These are phyloP conservation scores for Pneumocystis wakefieldiae DNA, from an alignment of 1,139 yeast species.

Conservation along the genomic window DNA sequence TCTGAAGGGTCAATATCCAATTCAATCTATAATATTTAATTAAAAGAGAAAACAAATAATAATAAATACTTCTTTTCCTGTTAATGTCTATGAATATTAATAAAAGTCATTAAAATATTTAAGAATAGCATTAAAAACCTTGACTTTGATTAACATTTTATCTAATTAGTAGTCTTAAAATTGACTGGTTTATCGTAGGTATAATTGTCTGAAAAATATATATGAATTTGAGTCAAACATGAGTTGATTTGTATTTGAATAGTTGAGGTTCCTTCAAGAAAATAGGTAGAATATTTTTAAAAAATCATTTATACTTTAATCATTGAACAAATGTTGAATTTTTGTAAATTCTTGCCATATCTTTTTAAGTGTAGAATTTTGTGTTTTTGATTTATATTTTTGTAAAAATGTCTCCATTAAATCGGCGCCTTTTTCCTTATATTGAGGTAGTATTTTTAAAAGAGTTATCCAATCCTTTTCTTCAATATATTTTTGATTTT, in stretches of 20 bases:
- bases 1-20: constrained; percentile 67
- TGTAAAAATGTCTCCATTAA: background rate
- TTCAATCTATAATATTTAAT: constrained; percentile 35
- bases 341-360: background rate
- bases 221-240: too few relatives aligned
- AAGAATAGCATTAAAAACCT: constrained; percentile 23
- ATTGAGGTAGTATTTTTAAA: background rate
- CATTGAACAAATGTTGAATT: background rate
- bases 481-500: background rate
- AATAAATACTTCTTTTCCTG: constrained; percentile 52
- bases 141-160: constrained; percentile 50
- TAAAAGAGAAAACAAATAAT: background rate
- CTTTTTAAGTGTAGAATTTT: background rate
- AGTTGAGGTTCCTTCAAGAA: too few relatives aligned
- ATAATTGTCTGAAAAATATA: too few relatives aligned
- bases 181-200: too few relatives aligned
- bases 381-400: background rate
- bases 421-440: background rate
- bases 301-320: background rate
- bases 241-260: too few relatives aligned
- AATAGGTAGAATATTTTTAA: background rate
- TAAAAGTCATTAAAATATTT: background rate
- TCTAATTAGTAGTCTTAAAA: background rate
- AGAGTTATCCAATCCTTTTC: background rate
- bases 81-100: constrained; percentile 34